These are phyloP conservation scores for Cicer yamashitae DNA, from an alignment of 306 rosid genomes.

Conservation along the genomic window DNA sequence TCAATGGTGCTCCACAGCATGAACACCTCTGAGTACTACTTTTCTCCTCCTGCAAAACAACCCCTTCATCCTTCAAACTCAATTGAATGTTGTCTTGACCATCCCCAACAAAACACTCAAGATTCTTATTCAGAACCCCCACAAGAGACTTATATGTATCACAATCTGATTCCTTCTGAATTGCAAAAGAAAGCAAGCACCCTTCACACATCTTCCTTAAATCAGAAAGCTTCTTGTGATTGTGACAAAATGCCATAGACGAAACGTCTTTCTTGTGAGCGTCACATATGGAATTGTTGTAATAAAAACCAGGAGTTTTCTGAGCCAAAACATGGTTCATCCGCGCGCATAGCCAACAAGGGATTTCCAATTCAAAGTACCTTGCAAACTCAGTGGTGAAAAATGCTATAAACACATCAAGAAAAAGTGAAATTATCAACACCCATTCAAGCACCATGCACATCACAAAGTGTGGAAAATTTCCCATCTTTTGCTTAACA, in stretches of 20 bases:
- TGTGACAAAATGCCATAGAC: slow-evolving; percentile 77
- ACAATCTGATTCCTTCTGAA: slow-evolving; percentile 67
- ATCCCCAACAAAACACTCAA: slow-evolving; percentile 68
- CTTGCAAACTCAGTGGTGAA: slow-evolving; percentile 67
- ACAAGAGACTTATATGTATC: slow-evolving; percentile 80
- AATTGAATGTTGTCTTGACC: slow-evolving; percentile 53
- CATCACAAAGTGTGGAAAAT: slow-evolving; percentile 66
- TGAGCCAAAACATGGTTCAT: slow-evolving; percentile 65
- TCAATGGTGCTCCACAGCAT: slow-evolving; percentile 74
- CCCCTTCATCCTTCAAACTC: slow-evolving; percentile 59
- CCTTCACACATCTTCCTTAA: slow-evolving; percentile 79
- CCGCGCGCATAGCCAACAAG: slow-evolving; percentile 81
- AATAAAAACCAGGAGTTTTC: slow-evolving; percentile 60
- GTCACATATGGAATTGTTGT: slow-evolving; percentile 77
- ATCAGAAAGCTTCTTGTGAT: slow-evolving; percentile 75
- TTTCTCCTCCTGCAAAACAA: slow-evolving; percentile 44
- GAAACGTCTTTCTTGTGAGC: slow-evolving; percentile 77
- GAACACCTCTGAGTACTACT: slow-evolving; percentile 50
- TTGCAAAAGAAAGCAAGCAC: slow-evolving; percentile 89
- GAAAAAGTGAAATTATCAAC: slow-evolving; percentile 61
- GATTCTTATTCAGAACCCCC: slow-evolving; percentile 79
- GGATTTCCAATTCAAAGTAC: slow-evolving; percentile 64
- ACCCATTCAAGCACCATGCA: slow-evolving; percentile 79
- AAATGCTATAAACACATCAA: slow-evolving; percentile 74
- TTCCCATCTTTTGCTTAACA: slow-evolving; percentile 62